Evolutionary conservation across 2,329 filamentous ascomycete species (phyloP).

Genomic region (Aspergillus arachidicola): DNA sequence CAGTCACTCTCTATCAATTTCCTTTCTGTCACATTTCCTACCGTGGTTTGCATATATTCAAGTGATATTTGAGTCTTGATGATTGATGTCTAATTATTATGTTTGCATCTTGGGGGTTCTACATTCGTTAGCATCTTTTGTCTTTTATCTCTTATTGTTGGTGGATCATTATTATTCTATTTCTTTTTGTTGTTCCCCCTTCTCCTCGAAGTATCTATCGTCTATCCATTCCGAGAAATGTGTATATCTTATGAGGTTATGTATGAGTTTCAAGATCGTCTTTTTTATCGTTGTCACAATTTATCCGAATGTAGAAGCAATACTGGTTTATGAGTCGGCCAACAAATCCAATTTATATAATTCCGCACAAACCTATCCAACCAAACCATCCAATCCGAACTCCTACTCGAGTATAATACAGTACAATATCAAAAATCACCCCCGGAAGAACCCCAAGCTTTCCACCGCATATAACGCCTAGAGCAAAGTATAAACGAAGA

Average conservation of each 20-base stretch:
- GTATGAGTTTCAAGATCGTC: not conserved
- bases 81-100: not conserved
- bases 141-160: not conserved
- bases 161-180: not conserved
- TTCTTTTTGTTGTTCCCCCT: not conserved
- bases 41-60: not conserved
- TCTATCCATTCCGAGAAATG: not conserved
- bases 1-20: not conserved
- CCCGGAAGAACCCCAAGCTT: not conserved
- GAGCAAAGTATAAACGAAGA: constrained; percentile 4
- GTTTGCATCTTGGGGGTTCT: not conserved
- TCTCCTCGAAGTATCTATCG: not conserved
- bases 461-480: not conserved
- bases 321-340: not conserved
- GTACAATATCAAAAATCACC: not conserved
- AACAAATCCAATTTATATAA: not conserved
- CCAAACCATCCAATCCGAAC: not conserved
- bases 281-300: not conserved
- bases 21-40: not conserved
- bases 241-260: not conserved
- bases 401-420: not conserved
- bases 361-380: not conserved
- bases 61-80: not conserved
- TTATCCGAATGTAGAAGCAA: not conserved
- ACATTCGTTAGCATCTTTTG: not conserved